Evolutionary conservation across 139 green algal genomes (phyloP).

Genomic region (Closterium sp.): DNA sequence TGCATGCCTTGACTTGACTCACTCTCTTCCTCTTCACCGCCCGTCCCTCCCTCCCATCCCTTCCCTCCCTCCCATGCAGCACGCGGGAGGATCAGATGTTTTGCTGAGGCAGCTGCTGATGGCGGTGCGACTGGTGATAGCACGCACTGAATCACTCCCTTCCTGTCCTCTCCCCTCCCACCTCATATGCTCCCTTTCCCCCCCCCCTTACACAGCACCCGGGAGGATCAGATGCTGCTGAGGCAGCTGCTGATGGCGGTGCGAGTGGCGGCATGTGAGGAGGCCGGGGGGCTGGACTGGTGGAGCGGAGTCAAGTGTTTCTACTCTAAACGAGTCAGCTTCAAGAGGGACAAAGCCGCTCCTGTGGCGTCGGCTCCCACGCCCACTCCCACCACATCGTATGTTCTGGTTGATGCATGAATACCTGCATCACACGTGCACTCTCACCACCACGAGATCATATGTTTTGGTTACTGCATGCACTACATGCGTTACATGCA

Average conservation of each 20-base stretch:
- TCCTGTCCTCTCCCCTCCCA: too few species aligned
- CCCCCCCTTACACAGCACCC: background rate
- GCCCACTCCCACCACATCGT: background rate
- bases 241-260: slow-evolving; percentile 2
- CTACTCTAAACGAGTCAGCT: background rate
- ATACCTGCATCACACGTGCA: background rate
- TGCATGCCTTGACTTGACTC: too few species aligned
- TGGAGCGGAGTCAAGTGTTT: background rate
- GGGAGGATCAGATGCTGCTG: slow-evolving; percentile 9
- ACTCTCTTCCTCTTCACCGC: too few species aligned
- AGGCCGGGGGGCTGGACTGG: slow-evolving; percentile 6
- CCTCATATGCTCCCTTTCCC: background rate
- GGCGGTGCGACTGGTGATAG: too few species aligned
- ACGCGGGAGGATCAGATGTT: too few species aligned
- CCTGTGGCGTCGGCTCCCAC: background rate
- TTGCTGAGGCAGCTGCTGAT: too few species aligned
- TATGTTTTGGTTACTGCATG: too few species aligned
- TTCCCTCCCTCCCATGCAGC: too few species aligned
- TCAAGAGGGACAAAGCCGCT: background rate
- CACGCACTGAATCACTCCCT: too few species aligned
- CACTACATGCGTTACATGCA: too few species aligned
- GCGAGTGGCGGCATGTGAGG: background rate
- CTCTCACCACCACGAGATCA: too few species aligned
- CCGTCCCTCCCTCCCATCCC: too few species aligned
- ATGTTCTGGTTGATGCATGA: background rate